These are phyloP conservation scores for Aristolochia contorta DNA, from an alignment of 164 flowering plant genomes.

Conservation along the genomic window DNA sequence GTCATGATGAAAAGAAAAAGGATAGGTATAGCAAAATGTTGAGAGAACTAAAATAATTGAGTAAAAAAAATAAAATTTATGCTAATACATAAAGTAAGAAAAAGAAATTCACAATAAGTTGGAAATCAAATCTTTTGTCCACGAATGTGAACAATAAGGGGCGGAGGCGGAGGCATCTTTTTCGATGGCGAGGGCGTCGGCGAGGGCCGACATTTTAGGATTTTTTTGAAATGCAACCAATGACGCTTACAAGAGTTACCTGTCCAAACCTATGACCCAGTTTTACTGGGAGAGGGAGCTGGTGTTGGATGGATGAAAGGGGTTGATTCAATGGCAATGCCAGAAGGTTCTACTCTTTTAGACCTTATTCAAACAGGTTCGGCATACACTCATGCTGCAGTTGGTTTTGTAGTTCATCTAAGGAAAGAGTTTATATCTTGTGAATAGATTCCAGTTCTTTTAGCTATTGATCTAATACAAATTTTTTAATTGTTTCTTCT, in stretches of 20 bases:
- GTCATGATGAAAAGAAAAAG: too few species aligned
- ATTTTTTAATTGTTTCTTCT: neutral
- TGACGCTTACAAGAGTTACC: conserved; percentile 42
- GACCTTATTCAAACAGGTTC: conserved; percentile 77
- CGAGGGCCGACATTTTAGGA: too few species aligned
- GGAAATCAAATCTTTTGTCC: too few species aligned
- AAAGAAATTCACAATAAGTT: too few species aligned
- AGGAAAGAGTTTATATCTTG: conserved; percentile 68
- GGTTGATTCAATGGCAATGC: conserved; percentile 66
- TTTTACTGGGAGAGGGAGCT: conserved; percentile 95
- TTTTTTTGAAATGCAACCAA: conserved; percentile 58
- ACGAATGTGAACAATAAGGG: too few species aligned
- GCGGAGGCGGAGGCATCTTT: too few species aligned
- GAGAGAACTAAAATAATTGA: too few species aligned
- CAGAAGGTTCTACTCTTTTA: conserved; percentile 70
- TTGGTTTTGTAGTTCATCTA: conserved; percentile 82
- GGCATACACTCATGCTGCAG: conserved; percentile 69
- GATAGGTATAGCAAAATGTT: too few species aligned
- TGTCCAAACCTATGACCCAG: conserved; percentile 70
- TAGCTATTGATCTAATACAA: conserved; percentile 67
- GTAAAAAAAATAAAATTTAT: too few species aligned
- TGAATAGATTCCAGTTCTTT: conserved; percentile 72
- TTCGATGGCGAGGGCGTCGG: too few species aligned
- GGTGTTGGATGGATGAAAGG: conserved; percentile 87
- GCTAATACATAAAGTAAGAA: too few species aligned